Percentiles rank a stretch among this genome's conserved stretches.
Evolutionary conservation across 2,329 filamentous ascomycete species (phyloP).

Genomic region (Myotisia sp.): DNA sequence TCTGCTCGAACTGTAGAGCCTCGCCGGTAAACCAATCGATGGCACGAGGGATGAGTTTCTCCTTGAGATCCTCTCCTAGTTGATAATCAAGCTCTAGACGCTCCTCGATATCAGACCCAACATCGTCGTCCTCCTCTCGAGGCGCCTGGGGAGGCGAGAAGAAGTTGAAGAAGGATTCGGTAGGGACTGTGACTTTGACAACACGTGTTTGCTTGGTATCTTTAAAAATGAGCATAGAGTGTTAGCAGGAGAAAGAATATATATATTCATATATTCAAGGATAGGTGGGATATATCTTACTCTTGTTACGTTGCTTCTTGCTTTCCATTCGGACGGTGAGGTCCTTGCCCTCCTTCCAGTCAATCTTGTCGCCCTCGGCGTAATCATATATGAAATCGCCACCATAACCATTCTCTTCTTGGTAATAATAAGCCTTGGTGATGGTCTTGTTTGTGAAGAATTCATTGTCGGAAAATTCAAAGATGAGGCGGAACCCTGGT

Average conservation of each 20-base stretch:
- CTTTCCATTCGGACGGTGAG: slow-evolving; percentile 89
- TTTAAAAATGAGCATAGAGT: slow-evolving; percentile 31
- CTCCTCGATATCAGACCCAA: slow-evolving; percentile 85
- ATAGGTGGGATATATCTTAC: slow-evolving; percentile 48
- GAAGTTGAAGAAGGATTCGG: slow-evolving; percentile 98
- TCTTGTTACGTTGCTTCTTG: slow-evolving; percentile 99
- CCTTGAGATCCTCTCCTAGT: slow-evolving; percentile 97
- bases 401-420: slow-evolving; percentile 95
- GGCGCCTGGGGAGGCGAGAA: slow-evolving; percentile 90
- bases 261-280: neutral
- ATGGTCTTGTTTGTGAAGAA: slow-evolving; percentile 96
- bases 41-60: slow-evolving; percentile 95
- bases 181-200: slow-evolving; percentile 97
- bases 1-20: slow-evolving; percentile 88
- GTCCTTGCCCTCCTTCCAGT: slow-evolving; percentile 89
- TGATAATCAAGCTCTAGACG: slow-evolving; percentile 97
- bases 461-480: slow-evolving; percentile 88
- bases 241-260: slow-evolving; percentile 3
- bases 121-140: slow-evolving; percentile 56
- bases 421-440: slow-evolving; percentile 98
- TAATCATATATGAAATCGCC: slow-evolving; percentile 99
- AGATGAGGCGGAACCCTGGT: slow-evolving; percentile 94
- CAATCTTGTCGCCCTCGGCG: slow-evolving; percentile 92
- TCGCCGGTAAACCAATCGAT: slow-evolving; percentile 99
- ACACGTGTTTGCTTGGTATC: slow-evolving; percentile 98